Evolutionary conservation across 495 filamentous ascomycete genomes (phyloP), one percentile per base, ranked within the genome.

Genomic region (Peziza echinospora): DNA sequence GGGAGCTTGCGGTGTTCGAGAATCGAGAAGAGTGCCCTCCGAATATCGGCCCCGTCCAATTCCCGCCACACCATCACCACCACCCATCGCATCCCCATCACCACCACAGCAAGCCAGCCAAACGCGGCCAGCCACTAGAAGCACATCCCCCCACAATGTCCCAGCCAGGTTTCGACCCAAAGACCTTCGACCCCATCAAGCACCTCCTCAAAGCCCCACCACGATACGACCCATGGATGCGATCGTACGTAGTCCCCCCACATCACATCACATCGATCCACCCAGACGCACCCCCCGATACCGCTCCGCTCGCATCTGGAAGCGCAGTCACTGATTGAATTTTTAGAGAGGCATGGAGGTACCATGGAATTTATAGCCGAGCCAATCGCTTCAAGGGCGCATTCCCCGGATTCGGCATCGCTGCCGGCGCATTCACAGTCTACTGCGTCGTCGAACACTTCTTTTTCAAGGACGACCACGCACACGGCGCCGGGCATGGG

Each of bases 321-420:
- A 49, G 47, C 46, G 46, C 22, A 23, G 26, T 13, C 17, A 51
- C 51, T 41, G 11, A 42, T 46, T 50, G 7, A 22, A 17, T 55
- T 24, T n/a, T 34, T 62, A 97, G 89, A 51, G 89, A 97, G 65
- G 68, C 80, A 60, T 97, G 89, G 89, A 76, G 89, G 56, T 94
- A 91, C 67, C 75, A 75, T 42, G 91, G 86, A 53, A 78, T 75
- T 37, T 96, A 94, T 71, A 77, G 76, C 47, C 73, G 87, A 45
- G 80, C 64, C 62, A 87, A 91, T 67, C 82, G 89, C 21, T 92
- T 93, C 69, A 81, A 73, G 64, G 67, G 73, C 47, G 66, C 75
- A 46, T 80, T 97, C 64, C 89, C 89, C 24, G 89, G 89, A 43
- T 67, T 97, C 43, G 91, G 89, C 41, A 89, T 83, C 51, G 89